These are phyloP conservation scores for Candida vaughaniae DNA, from an alignment of 805 yeast species.

Conservation along the genomic window DNA sequence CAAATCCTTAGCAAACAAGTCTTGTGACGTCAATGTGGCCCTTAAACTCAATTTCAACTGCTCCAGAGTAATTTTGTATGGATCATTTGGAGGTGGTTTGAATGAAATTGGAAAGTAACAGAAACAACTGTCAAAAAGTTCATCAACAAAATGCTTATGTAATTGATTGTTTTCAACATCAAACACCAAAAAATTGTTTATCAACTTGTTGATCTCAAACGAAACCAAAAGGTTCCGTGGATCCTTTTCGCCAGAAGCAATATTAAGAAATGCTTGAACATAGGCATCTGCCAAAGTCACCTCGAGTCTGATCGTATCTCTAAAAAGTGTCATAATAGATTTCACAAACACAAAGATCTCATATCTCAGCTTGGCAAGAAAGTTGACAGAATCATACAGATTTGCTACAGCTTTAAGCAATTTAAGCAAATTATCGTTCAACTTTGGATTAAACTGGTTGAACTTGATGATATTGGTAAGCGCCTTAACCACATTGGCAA, in stretches of 20 bases:
- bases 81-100: constrained; percentile 87
- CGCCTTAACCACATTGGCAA: constrained; percentile 54
- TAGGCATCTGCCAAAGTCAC: constrained; percentile 36
- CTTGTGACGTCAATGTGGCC: constrained; percentile 58
- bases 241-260: constrained; percentile 89
- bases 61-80: constrained; percentile 73
- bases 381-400: constrained; percentile 53
- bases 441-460: constrained; percentile 43
- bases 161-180: constrained; percentile 24
- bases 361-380: constrained; percentile 62
- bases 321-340: constrained; percentile 26
- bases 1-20: constrained; percentile 66
- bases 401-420: constrained; percentile 37
- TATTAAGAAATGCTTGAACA: constrained; percentile 57
- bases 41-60: constrained; percentile 67
- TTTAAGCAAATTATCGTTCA: constrained; percentile 28
- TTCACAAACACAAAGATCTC: constrained; percentile 53
- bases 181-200: constrained; percentile 41
- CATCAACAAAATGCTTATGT: constrained; percentile 49
- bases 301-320: constrained; percentile 16
- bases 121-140: constrained; percentile 82
- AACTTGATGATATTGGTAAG: constrained; percentile 50
- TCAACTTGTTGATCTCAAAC: constrained; percentile 51
- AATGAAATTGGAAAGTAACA: constrained; percentile 97
- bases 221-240: constrained; percentile 81